A percentile compares a stretch with the other conserved stretches of the same genome.
Conservation (phyloP, 2,329 filamentous ascomycete genomes). For the Aschersonia sp. region DNA sequence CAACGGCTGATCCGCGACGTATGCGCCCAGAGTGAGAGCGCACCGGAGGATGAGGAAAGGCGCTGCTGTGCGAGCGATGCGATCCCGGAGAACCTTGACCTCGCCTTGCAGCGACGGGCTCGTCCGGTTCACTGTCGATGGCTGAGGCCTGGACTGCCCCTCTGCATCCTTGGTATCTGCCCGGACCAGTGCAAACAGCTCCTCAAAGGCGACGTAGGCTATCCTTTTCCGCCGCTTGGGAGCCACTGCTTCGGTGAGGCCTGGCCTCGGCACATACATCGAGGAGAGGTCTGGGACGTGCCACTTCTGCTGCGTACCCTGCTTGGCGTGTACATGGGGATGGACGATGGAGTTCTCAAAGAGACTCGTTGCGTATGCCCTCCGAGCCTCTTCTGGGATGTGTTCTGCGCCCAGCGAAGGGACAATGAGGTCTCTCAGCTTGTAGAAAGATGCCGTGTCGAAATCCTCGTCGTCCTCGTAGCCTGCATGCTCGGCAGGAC, state of each 20-base stretch:
- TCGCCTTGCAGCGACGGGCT: constrained; percentile 5
- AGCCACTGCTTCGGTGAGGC: constrained; percentile 54
- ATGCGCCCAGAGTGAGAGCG: constrained; percentile 66
- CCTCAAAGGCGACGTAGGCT: constrained; percentile 66
- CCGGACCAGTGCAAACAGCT: constrained; percentile 57
- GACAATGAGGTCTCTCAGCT: constrained; percentile 57
- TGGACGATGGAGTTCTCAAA: constrained; percentile 78
- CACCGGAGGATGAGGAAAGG: constrained; percentile 73
- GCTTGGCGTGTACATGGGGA: constrained; percentile 38
- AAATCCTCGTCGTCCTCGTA: constrained; percentile 61
- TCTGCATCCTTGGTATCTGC: constrained; percentile 13
- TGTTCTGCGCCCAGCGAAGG: constrained; percentile 52
- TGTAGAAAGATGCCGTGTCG: constrained; percentile 61
- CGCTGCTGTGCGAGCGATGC: constrained; percentile 60
- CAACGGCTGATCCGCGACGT: constrained; percentile 82
- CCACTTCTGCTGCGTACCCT: constrained; percentile 32
- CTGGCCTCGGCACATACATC: constrained; percentile 51
- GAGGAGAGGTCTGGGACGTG: constrained; percentile 34
- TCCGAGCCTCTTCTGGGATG: constrained; percentile 53
- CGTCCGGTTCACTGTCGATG: too few relatives aligned
- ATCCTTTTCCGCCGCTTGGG: constrained; percentile 55
- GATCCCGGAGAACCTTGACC: constrained; percentile 25
- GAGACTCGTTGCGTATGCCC: constrained; percentile 57
- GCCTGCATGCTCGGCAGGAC: constrained; percentile 26
- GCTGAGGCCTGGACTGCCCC: too few relatives aligned